A percentile compares a stretch with the other conserved stretches of the same genome.
These are phyloP conservation scores for Pulveroboletus sp. DNA, from an alignment of 768 basidiomycete species.

Conservation along the genomic window DNA sequence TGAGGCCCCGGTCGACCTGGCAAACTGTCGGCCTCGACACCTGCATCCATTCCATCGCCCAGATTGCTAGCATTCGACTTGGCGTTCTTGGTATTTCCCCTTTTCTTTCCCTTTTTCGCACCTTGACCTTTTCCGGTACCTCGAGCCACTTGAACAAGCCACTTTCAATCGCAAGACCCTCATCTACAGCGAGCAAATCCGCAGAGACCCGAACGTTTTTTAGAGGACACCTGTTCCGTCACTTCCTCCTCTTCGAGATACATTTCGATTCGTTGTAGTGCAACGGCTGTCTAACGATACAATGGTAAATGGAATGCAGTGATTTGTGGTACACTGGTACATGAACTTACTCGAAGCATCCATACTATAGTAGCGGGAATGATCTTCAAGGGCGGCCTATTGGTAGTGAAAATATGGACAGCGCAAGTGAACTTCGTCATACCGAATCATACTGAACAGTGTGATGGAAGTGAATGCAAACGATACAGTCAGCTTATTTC, in stretches of 20 bases:
- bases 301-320: not conserved
- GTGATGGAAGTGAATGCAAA: conserved; percentile 89
- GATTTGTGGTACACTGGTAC: not conserved
- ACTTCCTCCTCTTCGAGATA: conserved; percentile 66
- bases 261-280: conserved; percentile 56
- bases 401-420: not conserved
- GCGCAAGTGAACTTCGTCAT: conserved; percentile 11
- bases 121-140: conserved; percentile 35
- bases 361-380: conserved; percentile 81
- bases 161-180: conserved; percentile 47
- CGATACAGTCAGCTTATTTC: conserved; percentile 72
- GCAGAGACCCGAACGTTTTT: conserved; percentile 40
- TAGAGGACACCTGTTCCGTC: conserved; percentile 52
- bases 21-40: conserved; percentile 11
- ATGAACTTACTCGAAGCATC: conserved; percentile 50
- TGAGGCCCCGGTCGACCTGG: conserved; percentile 15
- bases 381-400: conserved; percentile 67
- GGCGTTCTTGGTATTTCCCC: conserved; percentile 3
- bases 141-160: conserved; percentile 60
- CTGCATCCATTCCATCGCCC: conserved; percentile 8
- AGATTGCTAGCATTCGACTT: not conserved
- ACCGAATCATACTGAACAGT: conserved; percentile 83
- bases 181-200: conserved; percentile 21
- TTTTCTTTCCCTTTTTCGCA: conserved; percentile 16
- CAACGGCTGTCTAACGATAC: conserved; percentile 48